Percentiles rank a stretch among this genome's conserved stretches.
phyloP scores from a whole-genome alignment of 495 filamentous ascomycete species.

The Penicillium canescens region DNA sequence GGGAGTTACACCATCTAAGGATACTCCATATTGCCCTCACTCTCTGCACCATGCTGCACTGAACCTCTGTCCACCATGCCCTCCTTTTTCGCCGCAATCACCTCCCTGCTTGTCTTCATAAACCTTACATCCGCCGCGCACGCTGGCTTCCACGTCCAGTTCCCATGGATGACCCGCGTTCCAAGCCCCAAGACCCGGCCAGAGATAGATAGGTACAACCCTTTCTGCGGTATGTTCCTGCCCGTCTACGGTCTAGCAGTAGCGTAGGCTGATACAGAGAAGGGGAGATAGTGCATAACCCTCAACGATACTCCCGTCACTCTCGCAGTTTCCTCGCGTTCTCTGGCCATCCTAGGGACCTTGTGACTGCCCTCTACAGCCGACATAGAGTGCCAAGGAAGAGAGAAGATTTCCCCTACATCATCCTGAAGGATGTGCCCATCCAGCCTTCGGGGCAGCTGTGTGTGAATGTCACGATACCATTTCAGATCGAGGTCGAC shows the following conservation, averaged over 20 bases:
- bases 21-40: not conserved
- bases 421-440: not conserved
- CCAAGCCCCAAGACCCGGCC: not conserved
- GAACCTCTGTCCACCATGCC: not conserved
- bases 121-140: not conserved
- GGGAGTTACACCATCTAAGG: not conserved
- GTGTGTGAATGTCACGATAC: conserved; percentile 1
- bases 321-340: not conserved
- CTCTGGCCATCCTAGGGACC: not conserved
- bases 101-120: not conserved
- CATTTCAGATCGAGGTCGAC: not conserved
- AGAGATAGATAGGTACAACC: not conserved
- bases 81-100: not conserved
- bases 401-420: not conserved
- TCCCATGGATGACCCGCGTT: conserved; percentile 2
- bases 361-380: not conserved
- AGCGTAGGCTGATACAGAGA: not conserved
- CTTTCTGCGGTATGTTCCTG: conserved; percentile 1
- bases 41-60: not conserved
- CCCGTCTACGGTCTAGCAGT: not conserved
- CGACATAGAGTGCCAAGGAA: not conserved
- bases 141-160: not conserved
- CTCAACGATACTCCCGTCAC: not conserved
- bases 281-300: conserved; percentile 1
- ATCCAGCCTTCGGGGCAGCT: conserved; percentile 1